Base-by-base conservation (phyloP, 148 eudicot genomes). In the Suaeda aralocaspica region DNA sequence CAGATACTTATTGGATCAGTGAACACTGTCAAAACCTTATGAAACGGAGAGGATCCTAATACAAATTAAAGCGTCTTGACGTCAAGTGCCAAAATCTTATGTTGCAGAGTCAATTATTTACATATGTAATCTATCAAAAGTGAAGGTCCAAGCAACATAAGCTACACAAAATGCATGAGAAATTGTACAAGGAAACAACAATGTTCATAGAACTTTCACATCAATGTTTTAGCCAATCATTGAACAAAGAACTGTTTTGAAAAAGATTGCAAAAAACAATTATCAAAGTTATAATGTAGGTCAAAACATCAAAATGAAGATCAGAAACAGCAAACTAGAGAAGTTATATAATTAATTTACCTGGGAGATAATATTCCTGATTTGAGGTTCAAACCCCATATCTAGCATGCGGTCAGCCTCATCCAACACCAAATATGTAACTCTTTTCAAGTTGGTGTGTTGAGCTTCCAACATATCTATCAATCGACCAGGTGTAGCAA, bases 381-480 rank as follows among this genome's bases (percentile, higher is more conserved):
- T 94, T 75, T 94, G 99, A 79, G 99, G 99, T 85, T 94, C 99
- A 83, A 91, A 94, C 10, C 99, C 97, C 99, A 94, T 94, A 67
- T 94, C 99, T 74, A 94, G 77, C 99, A 94, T 94, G 63, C 99
- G 87, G 73, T 94, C 99, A 70, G 99, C 99, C 80, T 94, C 99
- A 71, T 94, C 99, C 74, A 94, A 78, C 58, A 94, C 99, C 67
- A 94, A 84, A 79, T 94, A 91, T 21, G 99, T 94, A 62, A 94
- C 97, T 79, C 97, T 84, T 84, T 66, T 89, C 81, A 94, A 74
- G 82, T 91, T 94, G 48, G 99, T 94, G 69, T 83, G 86, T 67
- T 83, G 93, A 8, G 96, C 89, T 83, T 94, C 99, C 77, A 94
- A 67, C 96, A 91, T 89, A 75, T 94, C 99, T 68, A 94, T 94